phyloP scores from a whole-genome alignment of 805 yeast genomes.

The Pichia manshurica region DNA sequence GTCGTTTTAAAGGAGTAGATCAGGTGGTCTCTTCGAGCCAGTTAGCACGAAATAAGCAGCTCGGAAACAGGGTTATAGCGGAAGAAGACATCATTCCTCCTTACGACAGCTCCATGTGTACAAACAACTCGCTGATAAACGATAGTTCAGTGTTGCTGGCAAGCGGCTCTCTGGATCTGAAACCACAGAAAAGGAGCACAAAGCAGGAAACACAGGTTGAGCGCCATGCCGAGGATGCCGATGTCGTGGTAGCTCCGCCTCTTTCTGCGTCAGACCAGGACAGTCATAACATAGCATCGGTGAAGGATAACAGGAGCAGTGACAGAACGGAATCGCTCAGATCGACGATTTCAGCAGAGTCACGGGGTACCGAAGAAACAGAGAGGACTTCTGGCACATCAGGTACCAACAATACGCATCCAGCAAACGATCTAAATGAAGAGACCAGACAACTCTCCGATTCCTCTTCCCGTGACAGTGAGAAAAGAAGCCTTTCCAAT shows the following conservation, averaged over 20 bases:
- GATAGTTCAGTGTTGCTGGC: background rate
- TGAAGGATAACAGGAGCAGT: too few relatives aligned
- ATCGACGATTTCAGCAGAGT: background rate
- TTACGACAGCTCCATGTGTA: conserved; percentile 4
- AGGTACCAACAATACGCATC: background rate
- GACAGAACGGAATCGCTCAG: background rate
- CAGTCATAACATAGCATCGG: too few relatives aligned
- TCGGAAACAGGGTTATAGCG: background rate
- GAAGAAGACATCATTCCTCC: conserved; percentile 10
- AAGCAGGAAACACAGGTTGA: background rate
- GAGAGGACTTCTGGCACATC: background rate
- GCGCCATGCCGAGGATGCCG: background rate
- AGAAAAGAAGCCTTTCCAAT: background rate
- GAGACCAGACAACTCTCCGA: conserved; percentile 3
- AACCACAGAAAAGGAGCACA: background rate
- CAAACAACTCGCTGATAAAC: conserved; percentile 6
- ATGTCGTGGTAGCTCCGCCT: background rate
- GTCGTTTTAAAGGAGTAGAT: too few relatives aligned
- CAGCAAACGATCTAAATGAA: background rate
- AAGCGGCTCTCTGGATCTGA: background rate
- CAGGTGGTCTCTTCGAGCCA: too few relatives aligned
- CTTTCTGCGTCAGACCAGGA: too few relatives aligned
- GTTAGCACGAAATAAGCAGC: too few relatives aligned
- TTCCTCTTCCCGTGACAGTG: background rate
- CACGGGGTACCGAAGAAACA: background rate